These are phyloP conservation scores for Haematococcus lacustris DNA, from an alignment of 139 green algal species.

Conservation along the genomic window DNA sequence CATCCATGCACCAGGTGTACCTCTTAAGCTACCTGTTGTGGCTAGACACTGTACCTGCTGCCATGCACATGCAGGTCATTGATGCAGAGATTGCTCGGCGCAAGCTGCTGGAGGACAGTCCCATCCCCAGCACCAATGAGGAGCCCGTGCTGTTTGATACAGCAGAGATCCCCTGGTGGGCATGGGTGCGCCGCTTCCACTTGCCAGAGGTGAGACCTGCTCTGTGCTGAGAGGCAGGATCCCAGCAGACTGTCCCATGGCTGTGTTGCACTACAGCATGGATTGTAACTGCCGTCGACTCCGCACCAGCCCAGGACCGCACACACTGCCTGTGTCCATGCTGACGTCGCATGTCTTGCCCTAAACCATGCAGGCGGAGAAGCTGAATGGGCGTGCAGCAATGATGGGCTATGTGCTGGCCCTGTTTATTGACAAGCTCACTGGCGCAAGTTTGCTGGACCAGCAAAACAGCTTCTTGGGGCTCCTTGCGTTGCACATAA, in stretches of 20 bases:
- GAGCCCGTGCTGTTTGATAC: constrained; percentile 91
- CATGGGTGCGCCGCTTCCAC: constrained; percentile 91
- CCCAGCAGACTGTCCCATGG: too few relatives aligned
- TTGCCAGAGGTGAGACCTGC: constrained; percentile 82
- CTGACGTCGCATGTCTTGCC: too few relatives aligned
- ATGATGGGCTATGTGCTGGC: constrained; percentile 90
- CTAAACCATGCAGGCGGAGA: constrained; percentile 85
- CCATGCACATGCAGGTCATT: constrained; percentile 56
- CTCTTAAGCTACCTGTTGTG: too few relatives aligned
- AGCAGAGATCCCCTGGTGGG: constrained; percentile 87
- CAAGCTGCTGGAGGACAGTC: constrained; percentile 74
- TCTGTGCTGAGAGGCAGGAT: too few relatives aligned
- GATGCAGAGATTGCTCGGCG: constrained; percentile 85
- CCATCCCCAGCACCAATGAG: constrained; percentile 76
- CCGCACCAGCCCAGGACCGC: too few relatives aligned
- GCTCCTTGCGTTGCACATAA: constrained; percentile 66
- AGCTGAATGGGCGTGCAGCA: constrained; percentile 87
- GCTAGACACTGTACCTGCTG: too few relatives aligned
- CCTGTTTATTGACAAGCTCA: constrained; percentile 67
- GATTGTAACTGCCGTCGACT: too few relatives aligned
- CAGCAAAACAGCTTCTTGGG: constrained; percentile 89
- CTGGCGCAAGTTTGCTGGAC: constrained; percentile 75
- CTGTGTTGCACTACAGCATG: too few relatives aligned
- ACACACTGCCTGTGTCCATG: too few relatives aligned
- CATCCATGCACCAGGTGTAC: too few relatives aligned